Conservation (phyloP, 805 yeast genomes). For the Nakazawaea wyomingensis region DNA sequence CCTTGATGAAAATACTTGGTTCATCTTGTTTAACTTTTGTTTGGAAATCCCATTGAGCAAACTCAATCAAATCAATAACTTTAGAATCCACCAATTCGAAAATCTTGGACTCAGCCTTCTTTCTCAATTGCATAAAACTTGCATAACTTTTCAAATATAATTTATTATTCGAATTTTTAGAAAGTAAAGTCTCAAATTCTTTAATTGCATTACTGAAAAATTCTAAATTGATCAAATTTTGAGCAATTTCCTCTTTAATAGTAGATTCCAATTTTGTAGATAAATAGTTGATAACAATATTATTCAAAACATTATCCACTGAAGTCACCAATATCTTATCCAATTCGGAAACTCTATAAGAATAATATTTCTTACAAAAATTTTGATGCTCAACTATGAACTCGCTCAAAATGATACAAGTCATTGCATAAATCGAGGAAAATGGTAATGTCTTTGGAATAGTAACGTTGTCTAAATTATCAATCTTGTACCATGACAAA, state of each 20-base stretch:
- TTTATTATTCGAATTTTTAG: constrained; percentile 33
- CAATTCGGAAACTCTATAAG: constrained; percentile 55
- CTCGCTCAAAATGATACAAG: constrained; percentile 69
- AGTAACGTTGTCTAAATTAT: constrained; percentile 35
- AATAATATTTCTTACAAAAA: constrained; percentile 62
- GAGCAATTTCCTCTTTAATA: constrained; percentile 86
- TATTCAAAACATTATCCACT: constrained; percentile 64
- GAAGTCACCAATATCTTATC: constrained; percentile 54
- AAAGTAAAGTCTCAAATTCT: constrained; percentile 50
- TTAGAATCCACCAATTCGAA: constrained; percentile 79
- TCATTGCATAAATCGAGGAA: constrained; percentile 81
- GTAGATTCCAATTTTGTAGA: constrained; percentile 58
- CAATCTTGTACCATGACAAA: constrained; percentile 61
- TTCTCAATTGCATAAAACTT: constrained; percentile 53
- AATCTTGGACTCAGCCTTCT: constrained; percentile 71
- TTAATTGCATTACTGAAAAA: constrained; percentile 73
- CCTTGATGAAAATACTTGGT: constrained; percentile 72
- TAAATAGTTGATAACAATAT: constrained; percentile 61
- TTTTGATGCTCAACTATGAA: constrained; percentile 58
- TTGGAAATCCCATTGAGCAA: constrained; percentile 83
- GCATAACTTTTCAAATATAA: constrained; percentile 34
- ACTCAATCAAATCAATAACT: constrained; percentile 73
- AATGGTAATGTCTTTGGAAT: constrained; percentile 76
- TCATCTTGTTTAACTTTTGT: constrained; percentile 45
- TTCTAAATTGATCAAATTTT: constrained; percentile 82